phyloP scores from a whole-genome alignment of 768 basidiomycete species.

The Mycena maculata region DNA sequence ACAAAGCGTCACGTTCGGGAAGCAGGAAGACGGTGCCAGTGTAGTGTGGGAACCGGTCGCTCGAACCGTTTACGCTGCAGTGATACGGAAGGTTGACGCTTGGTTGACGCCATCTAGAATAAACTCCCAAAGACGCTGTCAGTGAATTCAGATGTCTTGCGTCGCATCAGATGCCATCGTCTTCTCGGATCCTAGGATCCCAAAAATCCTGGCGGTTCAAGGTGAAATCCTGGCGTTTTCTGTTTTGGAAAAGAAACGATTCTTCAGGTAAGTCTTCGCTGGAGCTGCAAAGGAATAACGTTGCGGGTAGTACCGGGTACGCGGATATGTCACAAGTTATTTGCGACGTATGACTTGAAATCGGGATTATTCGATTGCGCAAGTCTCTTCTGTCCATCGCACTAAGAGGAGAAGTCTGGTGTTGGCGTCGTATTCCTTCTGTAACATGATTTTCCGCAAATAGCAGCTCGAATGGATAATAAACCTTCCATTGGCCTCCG shows the following conservation, averaged over 20 bases:
- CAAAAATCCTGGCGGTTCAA: neutral
- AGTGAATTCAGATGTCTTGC: neutral
- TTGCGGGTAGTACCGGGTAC: too few relatives aligned
- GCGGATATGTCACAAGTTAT: too few relatives aligned
- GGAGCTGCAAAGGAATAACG: neutral
- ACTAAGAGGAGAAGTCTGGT: neutral
- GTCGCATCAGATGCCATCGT: slow-evolving; percentile 13
- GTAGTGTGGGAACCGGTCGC: slow-evolving; percentile 13
- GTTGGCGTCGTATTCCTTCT: too few relatives aligned
- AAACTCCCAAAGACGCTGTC: neutral
- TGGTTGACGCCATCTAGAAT: too few relatives aligned
- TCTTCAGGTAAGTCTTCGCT: too few relatives aligned
- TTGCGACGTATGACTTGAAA: too few relatives aligned
- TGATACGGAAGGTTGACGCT: neutral
- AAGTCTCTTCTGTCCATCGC: neutral
- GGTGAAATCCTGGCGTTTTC: slow-evolving; percentile 15
- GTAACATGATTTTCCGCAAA: too few relatives aligned
- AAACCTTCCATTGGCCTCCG: too few relatives aligned
- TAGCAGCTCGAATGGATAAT: too few relatives aligned
- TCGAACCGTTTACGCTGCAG: too few relatives aligned
- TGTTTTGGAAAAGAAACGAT: slow-evolving; percentile 3
- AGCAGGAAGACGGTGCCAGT: too few relatives aligned
- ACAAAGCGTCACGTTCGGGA: too few relatives aligned
- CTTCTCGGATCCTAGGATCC: slow-evolving; percentile 15
- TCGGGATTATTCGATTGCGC: neutral